Evolutionary conservation across 805 yeast species (phyloP), one percentile per base, ranked within the genome.

Genomic region (Starmera caribaea): DNA sequence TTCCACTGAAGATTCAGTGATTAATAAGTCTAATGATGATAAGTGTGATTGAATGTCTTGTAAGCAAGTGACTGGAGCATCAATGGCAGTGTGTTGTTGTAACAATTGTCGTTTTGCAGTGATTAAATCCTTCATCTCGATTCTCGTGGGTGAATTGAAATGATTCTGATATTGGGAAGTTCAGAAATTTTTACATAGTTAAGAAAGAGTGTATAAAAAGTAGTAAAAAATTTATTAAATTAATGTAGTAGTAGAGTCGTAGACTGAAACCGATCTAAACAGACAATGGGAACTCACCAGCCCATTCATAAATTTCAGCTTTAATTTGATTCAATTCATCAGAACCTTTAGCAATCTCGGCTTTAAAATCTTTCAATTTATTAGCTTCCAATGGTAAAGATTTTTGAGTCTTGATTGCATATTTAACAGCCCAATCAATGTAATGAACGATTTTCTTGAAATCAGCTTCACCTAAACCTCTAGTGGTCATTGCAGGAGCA

Each of bases 401-500:
- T 42, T 71, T 65, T 72, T 92, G 97, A 49, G 82, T 71, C 49
- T 74, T 71, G 61, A 73, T 74, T 43, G 97, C 88, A 58, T 78
- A 77, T 52, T 70, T 59, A 45, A 88, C 90, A 34, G 94, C 87
- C 54, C 64, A 68, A 70, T 81, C 88, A 63, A 86, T 84, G 74
- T 79, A 89, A 48, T 71, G 68, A 39, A 80, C 95, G 54, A 90
- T 83, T 57, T 73, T 76, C 53, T 65, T 73, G 64, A 90, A 92
- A 60, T 92, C 97, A 44, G 69, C 80, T 62, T 84, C 88, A 44
- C 88, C 84, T 54, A 88, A 76, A 50, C 98, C 98, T 71, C 98
- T 86, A 43, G 97, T 86, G 48, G 96, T 78, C 97, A 90, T 90
- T 42, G 97, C 97, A 49, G 98, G 98, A 38, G 98, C 84, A 58